These are phyloP conservation scores for Lichenothelia convexa DNA, from an alignment of 495 filamentous ascomycete species.

Conservation along the genomic window DNA sequence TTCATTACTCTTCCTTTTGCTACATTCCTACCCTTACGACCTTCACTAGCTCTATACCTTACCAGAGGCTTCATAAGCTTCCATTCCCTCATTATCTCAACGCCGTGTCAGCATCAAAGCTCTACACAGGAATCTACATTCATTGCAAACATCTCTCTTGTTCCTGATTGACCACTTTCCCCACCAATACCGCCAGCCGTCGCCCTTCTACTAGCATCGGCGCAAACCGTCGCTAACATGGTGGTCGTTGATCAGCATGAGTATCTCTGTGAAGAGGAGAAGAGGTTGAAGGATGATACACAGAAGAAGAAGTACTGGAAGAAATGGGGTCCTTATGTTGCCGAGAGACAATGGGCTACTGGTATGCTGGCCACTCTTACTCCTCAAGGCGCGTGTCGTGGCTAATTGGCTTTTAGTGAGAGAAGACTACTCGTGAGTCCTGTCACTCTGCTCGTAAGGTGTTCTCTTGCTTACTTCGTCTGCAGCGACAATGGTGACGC, in stretches of 20 bases:
- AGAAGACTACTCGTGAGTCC: constrained; percentile 84
- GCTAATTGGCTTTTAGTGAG: constrained; percentile 39
- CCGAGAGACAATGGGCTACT: constrained; percentile 77
- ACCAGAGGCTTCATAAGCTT: too few species aligned
- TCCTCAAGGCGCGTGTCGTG: background rate
- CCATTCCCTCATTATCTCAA: too few species aligned
- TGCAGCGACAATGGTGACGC: constrained; percentile 63
- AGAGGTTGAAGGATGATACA: constrained; percentile 67
- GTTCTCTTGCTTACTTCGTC: constrained; percentile 5
- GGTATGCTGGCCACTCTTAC: constrained; percentile 28
- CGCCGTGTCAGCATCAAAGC: too few species aligned
- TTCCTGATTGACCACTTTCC: too few species aligned
- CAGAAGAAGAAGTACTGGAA: constrained; percentile 80
- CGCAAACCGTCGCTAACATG: constrained; percentile 50
- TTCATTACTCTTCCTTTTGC: too few species aligned
- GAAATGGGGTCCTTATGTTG: constrained; percentile 71
- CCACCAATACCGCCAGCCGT: too few species aligned
- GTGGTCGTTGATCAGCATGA: constrained; percentile 72
- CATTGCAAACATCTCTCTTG: too few species aligned
- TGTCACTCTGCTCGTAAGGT: constrained; percentile 3
- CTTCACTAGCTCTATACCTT: too few species aligned
- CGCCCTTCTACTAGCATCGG: too few species aligned
- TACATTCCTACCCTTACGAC: too few species aligned
- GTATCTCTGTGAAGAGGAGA: constrained; percentile 73
- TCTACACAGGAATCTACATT: too few species aligned